Base-by-base conservation (phyloP, 768 basidiomycete species). In the Cubamyces lactineus region DNA sequence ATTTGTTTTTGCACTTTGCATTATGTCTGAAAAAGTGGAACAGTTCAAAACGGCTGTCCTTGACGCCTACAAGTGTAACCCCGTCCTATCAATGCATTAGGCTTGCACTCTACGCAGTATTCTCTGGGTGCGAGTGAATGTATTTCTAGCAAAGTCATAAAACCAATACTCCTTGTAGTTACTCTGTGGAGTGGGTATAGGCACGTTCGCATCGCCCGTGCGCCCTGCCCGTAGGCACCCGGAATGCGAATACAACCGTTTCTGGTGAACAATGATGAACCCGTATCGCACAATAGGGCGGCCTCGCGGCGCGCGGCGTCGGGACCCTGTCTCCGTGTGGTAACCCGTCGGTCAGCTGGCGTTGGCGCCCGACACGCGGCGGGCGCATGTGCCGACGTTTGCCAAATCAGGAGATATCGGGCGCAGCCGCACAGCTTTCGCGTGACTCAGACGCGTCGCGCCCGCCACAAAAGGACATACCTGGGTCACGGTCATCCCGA, bases 1-100 rank as follows among this genome's bases (percentile, higher is more conserved):
- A 87, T 11, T 2, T n/a, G 3, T 17, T 12, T 41, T 49, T 21
- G 21, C 5, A 5, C 30, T 2, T 15, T 19, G 34, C 5, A 2
- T 26, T n/a, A n/a, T n/a, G n/a, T n/a, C n/a, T n/a, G n/a, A n/a
- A n/a, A n/a, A n/a, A n/a, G n/a, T n/a, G n/a, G n/a, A n/a, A n/a
- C n/a, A n/a, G n/a, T n/a, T n/a, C n/a, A n/a, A n/a, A n/a, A n/a
- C n/a, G n/a, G n/a, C n/a, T n/a, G n/a, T n/a, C n/a, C n/a, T n/a
- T n/a, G n/a, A n/a, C n/a, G n/a, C n/a, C n/a, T n/a, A n/a, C n/a
- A n/a, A n/a, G n/a, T n/a, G n/a, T n/a, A n/a, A n/a, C n/a, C n/a
- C n/a, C n/a, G n/a, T n/a, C n/a, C n/a, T n/a, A n/a, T n/a, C n/a
- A n/a, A n/a, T n/a, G n/a, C n/a, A n/a, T n/a, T n/a, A n/a, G n/a